Evolutionary conservation across 768 basidiomycete species (phyloP).

Genomic region (Trametes cingulata): DNA sequence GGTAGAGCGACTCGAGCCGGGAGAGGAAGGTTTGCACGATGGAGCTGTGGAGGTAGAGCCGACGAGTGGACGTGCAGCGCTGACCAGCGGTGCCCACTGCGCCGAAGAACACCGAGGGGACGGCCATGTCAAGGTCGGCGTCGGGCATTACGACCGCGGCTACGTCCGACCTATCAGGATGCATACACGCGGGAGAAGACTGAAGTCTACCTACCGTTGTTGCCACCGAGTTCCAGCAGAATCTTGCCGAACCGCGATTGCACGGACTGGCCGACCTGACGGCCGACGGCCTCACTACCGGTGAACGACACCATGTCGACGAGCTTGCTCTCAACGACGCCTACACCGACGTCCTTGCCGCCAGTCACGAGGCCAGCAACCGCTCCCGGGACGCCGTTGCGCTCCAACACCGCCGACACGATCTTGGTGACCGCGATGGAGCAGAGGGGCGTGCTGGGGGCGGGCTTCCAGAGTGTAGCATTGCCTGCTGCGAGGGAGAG

Average conservation of each 20-base stretch:
- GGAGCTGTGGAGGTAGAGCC: conserved; percentile 83
- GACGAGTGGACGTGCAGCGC: conserved; percentile 89
- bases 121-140: conserved; percentile 87
- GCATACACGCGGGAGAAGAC: background rate
- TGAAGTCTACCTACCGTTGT: conserved; percentile 65
- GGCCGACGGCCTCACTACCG: conserved; percentile 86
- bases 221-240: conserved; percentile 91
- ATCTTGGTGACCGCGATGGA: conserved; percentile 91
- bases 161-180: conserved; percentile 31
- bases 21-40: conserved; percentile 78
- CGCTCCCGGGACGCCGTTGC: conserved; percentile 82
- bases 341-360: conserved; percentile 76
- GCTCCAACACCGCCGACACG: conserved; percentile 76
- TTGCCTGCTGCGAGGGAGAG: conserved; percentile 90
- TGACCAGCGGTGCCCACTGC: conserved; percentile 80
- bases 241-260: conserved; percentile 88
- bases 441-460: conserved; percentile 84
- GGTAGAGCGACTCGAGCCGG: conserved; percentile 73
- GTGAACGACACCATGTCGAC: conserved; percentile 95
- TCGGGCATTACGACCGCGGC: conserved; percentile 93
- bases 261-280: conserved; percentile 84
- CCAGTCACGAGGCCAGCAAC: conserved; percentile 83
- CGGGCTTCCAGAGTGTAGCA: conserved; percentile 94
- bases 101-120: conserved; percentile 91
- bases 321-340: conserved; percentile 67